Conservation (phyloP, 1,284 basidiomycete genomes). For the Papiliotrema laurentii region DNA sequence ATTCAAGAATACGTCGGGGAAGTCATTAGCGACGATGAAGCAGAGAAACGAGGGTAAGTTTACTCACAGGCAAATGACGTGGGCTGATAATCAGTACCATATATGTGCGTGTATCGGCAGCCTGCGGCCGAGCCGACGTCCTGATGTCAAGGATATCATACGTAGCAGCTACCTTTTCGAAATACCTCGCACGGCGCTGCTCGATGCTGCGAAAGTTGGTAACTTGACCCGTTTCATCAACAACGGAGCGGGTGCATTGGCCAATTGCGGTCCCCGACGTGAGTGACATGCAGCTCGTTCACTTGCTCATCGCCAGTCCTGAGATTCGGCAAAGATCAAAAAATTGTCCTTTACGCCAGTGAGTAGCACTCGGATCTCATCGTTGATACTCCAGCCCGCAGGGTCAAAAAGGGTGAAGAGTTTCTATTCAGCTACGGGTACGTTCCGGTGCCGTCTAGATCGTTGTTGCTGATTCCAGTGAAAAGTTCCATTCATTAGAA, state of each 20-base stretch:
- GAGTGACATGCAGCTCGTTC: slow-evolving; percentile 1
- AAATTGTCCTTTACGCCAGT: slow-evolving; percentile 5
- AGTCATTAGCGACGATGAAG: slow-evolving; percentile 7
- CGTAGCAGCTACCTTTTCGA: slow-evolving; percentile 16
- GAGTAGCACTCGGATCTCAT: background rate
- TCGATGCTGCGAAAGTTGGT: slow-evolving; percentile 15
- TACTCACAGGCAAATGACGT: no score
- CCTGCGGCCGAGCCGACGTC: background rate
- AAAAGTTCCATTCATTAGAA: background rate
- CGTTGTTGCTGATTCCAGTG: background rate
- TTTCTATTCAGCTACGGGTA: slow-evolving; percentile 19
- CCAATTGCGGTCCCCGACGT: slow-evolving; percentile 11
- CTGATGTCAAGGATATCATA: slow-evolving; percentile 6
- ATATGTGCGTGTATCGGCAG: background rate
- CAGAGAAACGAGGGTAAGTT: slow-evolving; percentile 15
- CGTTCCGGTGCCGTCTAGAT: background rate
- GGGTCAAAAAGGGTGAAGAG: slow-evolving; percentile 14
- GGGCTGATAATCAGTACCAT: background rate
- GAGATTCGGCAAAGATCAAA: slow-evolving; percentile 2
- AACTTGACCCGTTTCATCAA: slow-evolving; percentile 17
- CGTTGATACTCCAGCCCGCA: slow-evolving; percentile 7
- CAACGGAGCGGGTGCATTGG: slow-evolving; percentile 3
- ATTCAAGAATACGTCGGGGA: slow-evolving; percentile 20
- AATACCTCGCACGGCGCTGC: slow-evolving; percentile 5
- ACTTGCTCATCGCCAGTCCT: background rate